Percentiles rank a stretch among this genome's conserved stretches.
phyloP scores from a whole-genome alignment of 768 basidiomycete species.

The Boletus pseudopeckii region DNA sequence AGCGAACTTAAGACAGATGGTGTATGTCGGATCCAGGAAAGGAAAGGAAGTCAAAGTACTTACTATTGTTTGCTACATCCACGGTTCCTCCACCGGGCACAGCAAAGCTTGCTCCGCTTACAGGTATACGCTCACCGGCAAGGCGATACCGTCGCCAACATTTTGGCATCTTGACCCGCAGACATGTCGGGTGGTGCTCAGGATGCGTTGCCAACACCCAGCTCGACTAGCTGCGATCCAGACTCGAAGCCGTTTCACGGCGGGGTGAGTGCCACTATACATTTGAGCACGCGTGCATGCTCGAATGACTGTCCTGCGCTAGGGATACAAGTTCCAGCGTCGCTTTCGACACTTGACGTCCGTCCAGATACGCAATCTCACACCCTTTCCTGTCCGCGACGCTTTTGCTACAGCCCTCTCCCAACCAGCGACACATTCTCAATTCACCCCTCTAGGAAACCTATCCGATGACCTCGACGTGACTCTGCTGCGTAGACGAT shows the following conservation, averaged over 20 bases:
- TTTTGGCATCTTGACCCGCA: background rate
- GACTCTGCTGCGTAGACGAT: constrained; percentile 53
- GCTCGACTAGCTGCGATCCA: constrained; percentile 14
- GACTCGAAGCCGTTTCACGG: constrained; percentile 6
- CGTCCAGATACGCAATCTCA: constrained; percentile 75
- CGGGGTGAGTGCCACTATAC: constrained; percentile 13
- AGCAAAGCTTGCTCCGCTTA: background rate
- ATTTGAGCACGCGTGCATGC: background rate
- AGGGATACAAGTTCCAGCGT: constrained; percentile 42
- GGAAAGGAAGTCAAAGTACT: constrained; percentile 15
- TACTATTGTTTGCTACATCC: background rate
- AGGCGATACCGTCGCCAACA: background rate
- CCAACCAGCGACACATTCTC: constrained; percentile 60
- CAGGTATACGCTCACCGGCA: constrained; percentile 2
- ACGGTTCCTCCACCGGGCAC: background rate
- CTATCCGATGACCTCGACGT: constrained; percentile 71
- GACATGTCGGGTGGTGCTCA: constrained; percentile 24
- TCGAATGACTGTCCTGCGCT: background rate
- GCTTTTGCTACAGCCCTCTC: constrained; percentile 66
- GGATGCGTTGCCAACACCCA: constrained; percentile 13
- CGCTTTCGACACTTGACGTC: constrained; percentile 71
- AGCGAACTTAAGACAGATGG: background rate
- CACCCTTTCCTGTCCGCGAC: constrained; percentile 82
- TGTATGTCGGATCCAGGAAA: constrained; percentile 19
- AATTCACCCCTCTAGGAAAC: constrained; percentile 54